Conservation (phyloP, 768 basidiomycete species). For the Amanita subjunquillea region DNA sequence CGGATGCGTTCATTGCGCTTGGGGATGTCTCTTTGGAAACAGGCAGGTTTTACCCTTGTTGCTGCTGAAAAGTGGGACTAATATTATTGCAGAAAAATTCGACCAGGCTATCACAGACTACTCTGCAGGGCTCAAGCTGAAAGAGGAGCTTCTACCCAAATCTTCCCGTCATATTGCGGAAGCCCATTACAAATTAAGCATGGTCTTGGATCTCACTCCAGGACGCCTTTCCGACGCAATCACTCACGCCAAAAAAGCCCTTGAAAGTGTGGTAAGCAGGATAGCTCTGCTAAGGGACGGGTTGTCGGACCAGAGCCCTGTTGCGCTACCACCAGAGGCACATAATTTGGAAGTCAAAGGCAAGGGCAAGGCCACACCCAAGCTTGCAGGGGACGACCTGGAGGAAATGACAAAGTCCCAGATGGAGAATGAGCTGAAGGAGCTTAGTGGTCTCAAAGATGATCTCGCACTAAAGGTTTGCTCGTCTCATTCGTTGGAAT, state of each 20-base stretch:
- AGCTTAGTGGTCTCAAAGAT: constrained; percentile 61
- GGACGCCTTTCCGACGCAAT: constrained; percentile 79
- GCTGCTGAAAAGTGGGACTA: neutral
- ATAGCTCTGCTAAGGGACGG: constrained; percentile 47
- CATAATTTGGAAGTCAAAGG: constrained; percentile 39
- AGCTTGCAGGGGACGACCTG: constrained; percentile 43
- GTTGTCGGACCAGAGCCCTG: constrained; percentile 27
- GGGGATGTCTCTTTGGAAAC: constrained; percentile 98
- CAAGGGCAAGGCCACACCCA: constrained; percentile 60
- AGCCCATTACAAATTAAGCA: constrained; percentile 89
- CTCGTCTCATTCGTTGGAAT: neutral
- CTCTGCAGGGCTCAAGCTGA: constrained; percentile 64
- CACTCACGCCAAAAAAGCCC: constrained; percentile 66
- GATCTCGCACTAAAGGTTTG: constrained; percentile 79
- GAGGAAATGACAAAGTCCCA: constrained; percentile 63
- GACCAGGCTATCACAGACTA: constrained; percentile 90
- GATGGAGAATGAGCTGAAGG: constrained; percentile 71
- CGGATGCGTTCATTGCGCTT: constrained; percentile 82
- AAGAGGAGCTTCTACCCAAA: constrained; percentile 61
- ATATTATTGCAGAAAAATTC: constrained; percentile 67
- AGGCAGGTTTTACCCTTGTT: constrained; percentile 38
- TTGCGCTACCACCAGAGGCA: constrained; percentile 16
- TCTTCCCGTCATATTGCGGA: constrained; percentile 93
- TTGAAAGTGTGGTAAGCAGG: constrained; percentile 67
- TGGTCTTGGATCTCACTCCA: constrained; percentile 85